phyloP scores from a whole-genome alignment of 352 stramenopile species.

The Phytophthora crassamura region DNA sequence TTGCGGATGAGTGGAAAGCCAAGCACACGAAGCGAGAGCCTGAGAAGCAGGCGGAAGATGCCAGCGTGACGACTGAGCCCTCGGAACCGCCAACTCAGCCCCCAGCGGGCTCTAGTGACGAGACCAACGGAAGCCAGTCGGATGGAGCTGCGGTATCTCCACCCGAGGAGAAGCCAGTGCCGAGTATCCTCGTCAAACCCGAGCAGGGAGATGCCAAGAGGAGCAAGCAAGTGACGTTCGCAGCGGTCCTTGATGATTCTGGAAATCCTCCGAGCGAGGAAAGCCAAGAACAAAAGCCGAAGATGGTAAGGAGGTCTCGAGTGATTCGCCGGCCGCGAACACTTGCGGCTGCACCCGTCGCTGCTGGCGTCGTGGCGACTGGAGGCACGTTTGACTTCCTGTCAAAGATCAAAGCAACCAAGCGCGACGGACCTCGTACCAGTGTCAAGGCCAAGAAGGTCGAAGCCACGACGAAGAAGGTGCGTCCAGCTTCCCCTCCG shows the following conservation, averaged over 20 bases:
- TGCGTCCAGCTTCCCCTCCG: slow-evolving; percentile 20
- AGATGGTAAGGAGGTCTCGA: slow-evolving; percentile 41
- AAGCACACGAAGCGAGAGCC: slow-evolving; percentile 44
- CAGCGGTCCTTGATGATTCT: slow-evolving; percentile 39
- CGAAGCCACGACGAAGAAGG: slow-evolving; percentile 35
- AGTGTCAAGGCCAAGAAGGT: slow-evolving; percentile 21
- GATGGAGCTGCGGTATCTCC: slow-evolving; percentile 6
- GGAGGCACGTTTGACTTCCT: slow-evolving; percentile 88
- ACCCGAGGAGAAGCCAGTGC: slow-evolving; percentile 24
- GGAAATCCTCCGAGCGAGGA: slow-evolving; percentile 35
- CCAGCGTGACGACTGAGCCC: background rate
- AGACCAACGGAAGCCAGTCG: slow-evolving; percentile 14
- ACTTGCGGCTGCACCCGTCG: slow-evolving; percentile 39
- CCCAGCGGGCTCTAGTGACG: slow-evolving; percentile 6
- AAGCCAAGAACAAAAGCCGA: slow-evolving; percentile 29
- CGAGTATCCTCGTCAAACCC: slow-evolving; percentile 26
- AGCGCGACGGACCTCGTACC: slow-evolving; percentile 22
- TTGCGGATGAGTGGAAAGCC: slow-evolving; percentile 68
- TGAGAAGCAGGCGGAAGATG: slow-evolving; percentile 23
- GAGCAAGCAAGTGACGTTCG: slow-evolving; percentile 74
- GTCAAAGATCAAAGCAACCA: slow-evolving; percentile 73
- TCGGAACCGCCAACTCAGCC: slow-evolving; percentile 10
- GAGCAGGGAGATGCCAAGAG: slow-evolving; percentile 27
- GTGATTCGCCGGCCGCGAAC: slow-evolving; percentile 36
- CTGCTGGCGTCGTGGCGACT: slow-evolving; percentile 74